phyloP scores from a whole-genome alignment of 768 basidiomycete genomes.

The Strobilomyces dryophilus region DNA sequence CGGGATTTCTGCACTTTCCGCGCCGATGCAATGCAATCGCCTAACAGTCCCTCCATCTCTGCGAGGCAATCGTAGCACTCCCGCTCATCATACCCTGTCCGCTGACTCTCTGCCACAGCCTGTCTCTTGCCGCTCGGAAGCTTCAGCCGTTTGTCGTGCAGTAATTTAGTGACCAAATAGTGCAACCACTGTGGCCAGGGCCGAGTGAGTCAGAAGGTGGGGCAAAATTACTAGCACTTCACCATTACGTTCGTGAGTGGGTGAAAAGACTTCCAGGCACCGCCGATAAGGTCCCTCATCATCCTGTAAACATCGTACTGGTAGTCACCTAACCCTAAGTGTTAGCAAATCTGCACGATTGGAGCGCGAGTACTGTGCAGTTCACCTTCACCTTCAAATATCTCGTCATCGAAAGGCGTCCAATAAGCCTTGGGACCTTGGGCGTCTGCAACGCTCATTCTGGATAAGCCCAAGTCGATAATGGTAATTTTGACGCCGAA shows the following conservation, averaged over 20 bases:
- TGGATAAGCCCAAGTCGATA: conserved; percentile 92
- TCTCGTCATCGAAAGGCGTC: conserved; percentile 82
- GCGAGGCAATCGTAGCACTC: conserved; percentile 67
- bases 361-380: not conserved
- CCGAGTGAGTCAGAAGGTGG: conserved; percentile 7
- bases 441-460: conserved; percentile 63
- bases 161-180: conserved; percentile 71
- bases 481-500: conserved; percentile 78
- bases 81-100: conserved; percentile 51
- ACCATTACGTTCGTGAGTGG: conserved; percentile 93
- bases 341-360: conserved; percentile 6
- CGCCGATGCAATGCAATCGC: conserved; percentile 39
- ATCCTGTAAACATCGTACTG: conserved; percentile 94
- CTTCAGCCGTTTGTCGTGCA: conserved; percentile 65
- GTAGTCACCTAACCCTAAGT: conserved; percentile 60
- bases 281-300: conserved; percentile 63
- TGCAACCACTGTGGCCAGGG: conserved; percentile 76
- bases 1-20: conserved; percentile 31
- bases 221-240: conserved; percentile 19
- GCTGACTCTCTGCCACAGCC: conserved; percentile 11
- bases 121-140: conserved; percentile 44
- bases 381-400: conserved; percentile 88
- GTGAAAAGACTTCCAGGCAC: conserved; percentile 70
- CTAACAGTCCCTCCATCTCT: conserved; percentile 61
- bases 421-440: conserved; percentile 51